Percentiles rank a stretch among this genome's conserved stretches.
Conservation (phyloP, 1,139 yeast species). For the Pneumocystis wakefieldiae region DNA sequence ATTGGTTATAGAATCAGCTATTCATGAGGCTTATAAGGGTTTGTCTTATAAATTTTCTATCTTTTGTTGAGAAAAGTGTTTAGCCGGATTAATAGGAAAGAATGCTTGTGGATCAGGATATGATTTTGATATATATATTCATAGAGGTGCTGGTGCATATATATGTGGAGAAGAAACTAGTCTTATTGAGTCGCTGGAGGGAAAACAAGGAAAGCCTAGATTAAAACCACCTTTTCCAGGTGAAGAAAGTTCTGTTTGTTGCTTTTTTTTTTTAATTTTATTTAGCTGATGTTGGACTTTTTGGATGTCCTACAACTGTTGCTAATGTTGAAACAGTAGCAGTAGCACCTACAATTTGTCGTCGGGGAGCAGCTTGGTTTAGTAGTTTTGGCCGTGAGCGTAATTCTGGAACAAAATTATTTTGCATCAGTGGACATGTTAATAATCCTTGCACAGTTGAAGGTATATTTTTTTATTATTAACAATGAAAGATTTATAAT, state of each 20-base stretch:
- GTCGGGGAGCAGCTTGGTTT: conserved; percentile 84
- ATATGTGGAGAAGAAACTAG: conserved; percentile 88
- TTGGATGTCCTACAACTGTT: conserved; percentile 81
- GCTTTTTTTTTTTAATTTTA: not conserved
- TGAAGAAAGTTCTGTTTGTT: not conserved
- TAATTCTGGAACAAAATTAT: conserved; percentile 66
- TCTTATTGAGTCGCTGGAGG: conserved; percentile 71
- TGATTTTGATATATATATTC: conserved; percentile 65
- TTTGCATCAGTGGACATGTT: conserved; percentile 77
- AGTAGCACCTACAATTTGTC: conserved; percentile 72
- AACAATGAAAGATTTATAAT: not conserved
- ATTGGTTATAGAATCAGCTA: conserved; percentile 53
- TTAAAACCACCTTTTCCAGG: conserved; percentile 79
- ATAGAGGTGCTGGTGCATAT: conserved; percentile 86
- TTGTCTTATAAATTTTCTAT: not conserved
- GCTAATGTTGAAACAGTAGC: conserved; percentile 82
- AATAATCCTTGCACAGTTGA: conserved; percentile 85
- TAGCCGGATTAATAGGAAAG: conserved; percentile 56
- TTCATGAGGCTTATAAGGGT: conserved; percentile 66
- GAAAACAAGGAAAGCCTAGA: conserved; percentile 86
- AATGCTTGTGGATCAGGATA: conserved; percentile 79
- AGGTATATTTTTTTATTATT: conserved; percentile 11
- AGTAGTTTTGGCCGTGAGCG: conserved; percentile 70
- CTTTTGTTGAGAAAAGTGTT: not conserved
- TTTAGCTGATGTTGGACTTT: conserved; percentile 68